Conservation (phyloP, 371 early-diverging fungal genomes). For the Saksenaea oblongispora region DNA sequence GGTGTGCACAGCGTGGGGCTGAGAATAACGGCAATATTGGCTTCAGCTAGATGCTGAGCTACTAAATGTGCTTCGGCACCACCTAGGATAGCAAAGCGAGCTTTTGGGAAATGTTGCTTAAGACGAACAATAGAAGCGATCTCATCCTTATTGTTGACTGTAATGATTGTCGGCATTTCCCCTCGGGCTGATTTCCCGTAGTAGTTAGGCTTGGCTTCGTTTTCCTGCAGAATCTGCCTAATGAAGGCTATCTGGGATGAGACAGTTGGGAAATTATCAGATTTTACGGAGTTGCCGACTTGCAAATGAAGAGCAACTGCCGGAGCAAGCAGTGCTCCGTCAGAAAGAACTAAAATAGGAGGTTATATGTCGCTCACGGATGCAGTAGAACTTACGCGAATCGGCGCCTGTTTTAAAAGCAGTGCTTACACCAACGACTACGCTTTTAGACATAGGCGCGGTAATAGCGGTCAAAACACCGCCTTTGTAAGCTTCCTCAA, state of each 20-base stretch:
- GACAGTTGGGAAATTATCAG: constrained; percentile 47
- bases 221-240: constrained; percentile 39
- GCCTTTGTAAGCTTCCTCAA: constrained; percentile 58
- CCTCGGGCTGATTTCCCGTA: constrained; percentile 51
- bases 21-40: constrained; percentile 61
- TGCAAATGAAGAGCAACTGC: constrained; percentile 61
- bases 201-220: constrained; percentile 16
- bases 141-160: constrained; percentile 64
- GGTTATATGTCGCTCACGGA: background rate
- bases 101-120: constrained; percentile 39
- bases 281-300: constrained; percentile 49
- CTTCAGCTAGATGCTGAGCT: constrained; percentile 54
- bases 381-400: constrained; percentile 21
- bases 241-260: constrained; percentile 63
- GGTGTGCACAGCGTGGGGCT: constrained; percentile 67
- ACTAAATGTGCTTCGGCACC: constrained; percentile 71
- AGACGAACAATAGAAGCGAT: constrained; percentile 65
- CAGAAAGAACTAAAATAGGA: constrained; percentile 17
- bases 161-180: constrained; percentile 57
- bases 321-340: constrained; percentile 24
- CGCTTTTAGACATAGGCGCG: constrained; percentile 39
- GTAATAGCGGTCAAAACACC: constrained; percentile 57
- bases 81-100: constrained; percentile 49
- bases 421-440: constrained; percentile 48
- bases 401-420: constrained; percentile 55